A percentile compares a stretch with the other conserved stretches of the same genome.
Conservation (phyloP, 2,329 filamentous ascomycete genomes). For the Ceratocystiopsis minuta region DNA sequence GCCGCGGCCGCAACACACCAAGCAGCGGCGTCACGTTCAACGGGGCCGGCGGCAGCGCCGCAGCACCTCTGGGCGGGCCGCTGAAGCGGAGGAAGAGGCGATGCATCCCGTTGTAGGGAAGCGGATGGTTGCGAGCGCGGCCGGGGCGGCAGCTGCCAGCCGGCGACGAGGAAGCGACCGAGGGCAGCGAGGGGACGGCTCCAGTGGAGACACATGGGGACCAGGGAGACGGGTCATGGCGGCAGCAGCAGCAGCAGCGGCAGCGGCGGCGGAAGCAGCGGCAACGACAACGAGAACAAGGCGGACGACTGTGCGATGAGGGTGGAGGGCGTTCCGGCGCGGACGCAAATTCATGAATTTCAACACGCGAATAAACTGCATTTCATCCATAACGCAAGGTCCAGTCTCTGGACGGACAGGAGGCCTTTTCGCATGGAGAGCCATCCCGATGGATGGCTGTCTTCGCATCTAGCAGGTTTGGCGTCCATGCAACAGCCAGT, state of each 20-base stretch:
- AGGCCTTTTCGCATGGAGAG: no score
- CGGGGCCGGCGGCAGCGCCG: constrained; percentile 13
- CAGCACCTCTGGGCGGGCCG: constrained; percentile 20
- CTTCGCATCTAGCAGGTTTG: no score
- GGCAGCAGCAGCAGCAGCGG: background rate
- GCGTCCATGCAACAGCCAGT: no score
- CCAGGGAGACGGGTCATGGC: background rate
- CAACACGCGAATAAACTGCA: no score
- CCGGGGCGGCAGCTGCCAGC: constrained; percentile 1
- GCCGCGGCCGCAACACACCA: constrained; percentile 16
- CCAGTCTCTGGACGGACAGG: no score
- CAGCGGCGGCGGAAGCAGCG: background rate
- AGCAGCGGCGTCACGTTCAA: constrained; percentile 16
- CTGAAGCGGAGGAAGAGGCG: constrained; percentile 69
- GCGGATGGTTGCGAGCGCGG: constrained; percentile 2
- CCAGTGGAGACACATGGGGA: no score
- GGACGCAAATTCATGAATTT: background rate
- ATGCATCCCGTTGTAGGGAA: constrained; percentile 55
- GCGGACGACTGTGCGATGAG: background rate
- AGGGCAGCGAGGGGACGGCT: background rate
- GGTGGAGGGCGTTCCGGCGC: background rate
- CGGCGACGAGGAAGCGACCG: background rate
- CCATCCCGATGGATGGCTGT: no score
- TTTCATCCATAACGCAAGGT: no score
- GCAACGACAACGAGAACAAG: background rate